Percentiles rank a stretch among this genome's conserved stretches.
Conservation (phyloP, 768 basidiomycete species). For the Mycena pura region DNA sequence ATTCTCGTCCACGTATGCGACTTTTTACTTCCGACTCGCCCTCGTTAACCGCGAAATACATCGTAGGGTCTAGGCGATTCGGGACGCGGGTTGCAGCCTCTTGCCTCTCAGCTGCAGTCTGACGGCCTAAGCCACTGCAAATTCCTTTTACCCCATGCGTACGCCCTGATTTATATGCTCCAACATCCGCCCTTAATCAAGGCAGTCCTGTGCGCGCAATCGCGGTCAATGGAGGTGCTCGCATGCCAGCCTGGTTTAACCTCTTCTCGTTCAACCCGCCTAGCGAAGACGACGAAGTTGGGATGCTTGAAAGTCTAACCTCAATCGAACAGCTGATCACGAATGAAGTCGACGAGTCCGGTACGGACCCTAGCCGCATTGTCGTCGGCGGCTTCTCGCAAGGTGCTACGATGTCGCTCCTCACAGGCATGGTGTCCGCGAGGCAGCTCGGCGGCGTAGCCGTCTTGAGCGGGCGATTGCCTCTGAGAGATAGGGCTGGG, state of each 20-base stretch:
- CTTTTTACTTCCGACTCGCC: neutral
- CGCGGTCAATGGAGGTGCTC: slow-evolving; percentile 6
- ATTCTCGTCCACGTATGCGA: slow-evolving; percentile 22
- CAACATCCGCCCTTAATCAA: neutral
- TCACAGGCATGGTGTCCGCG: slow-evolving; percentile 44
- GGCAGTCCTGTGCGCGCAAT: slow-evolving; percentile 8
- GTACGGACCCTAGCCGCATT: slow-evolving; percentile 47
- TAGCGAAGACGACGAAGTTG: slow-evolving; percentile 40
- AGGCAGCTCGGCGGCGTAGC: slow-evolving; percentile 47
- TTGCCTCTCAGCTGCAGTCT: slow-evolving; percentile 12
- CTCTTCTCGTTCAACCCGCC: slow-evolving; percentile 10
- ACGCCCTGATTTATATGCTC: neutral
- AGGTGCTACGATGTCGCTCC: slow-evolving; percentile 50
- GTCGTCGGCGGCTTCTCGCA: slow-evolving; percentile 59
- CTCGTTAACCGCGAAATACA: neutral
- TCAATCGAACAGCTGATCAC: slow-evolving; percentile 48
- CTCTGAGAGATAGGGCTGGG: slow-evolving; percentile 46
- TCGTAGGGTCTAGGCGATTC: slow-evolving; percentile 20
- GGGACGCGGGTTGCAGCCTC: slow-evolving; percentile 5
- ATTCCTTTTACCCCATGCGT: slow-evolving; percentile 18
- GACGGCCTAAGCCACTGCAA: neutral
- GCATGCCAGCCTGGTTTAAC: slow-evolving; percentile 20
- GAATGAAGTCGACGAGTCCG: slow-evolving; percentile 49
- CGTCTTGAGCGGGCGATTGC: slow-evolving; percentile 51
- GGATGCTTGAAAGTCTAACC: slow-evolving; percentile 46